A percentile compares a stretch with the other conserved stretches of the same genome.
Evolutionary conservation across 2,329 filamentous ascomycete species (phyloP).

Genomic region (Cladosporium cucumerinum): DNA sequence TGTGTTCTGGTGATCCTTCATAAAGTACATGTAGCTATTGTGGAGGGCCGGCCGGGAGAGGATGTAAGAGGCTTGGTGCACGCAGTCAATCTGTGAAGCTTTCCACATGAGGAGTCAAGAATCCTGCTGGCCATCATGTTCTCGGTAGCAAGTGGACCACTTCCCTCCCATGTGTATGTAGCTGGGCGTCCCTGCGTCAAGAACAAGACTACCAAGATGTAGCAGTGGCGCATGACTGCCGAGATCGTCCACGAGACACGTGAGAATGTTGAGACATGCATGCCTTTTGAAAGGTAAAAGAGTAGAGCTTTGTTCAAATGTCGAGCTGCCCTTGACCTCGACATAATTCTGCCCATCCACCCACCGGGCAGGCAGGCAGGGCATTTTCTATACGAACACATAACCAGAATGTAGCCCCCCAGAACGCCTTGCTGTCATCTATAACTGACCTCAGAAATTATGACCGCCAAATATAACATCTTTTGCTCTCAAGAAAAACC

Average conservation of each 20-base stretch:
- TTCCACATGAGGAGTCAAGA: background rate
- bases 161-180: background rate
- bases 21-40: background rate
- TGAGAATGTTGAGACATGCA: background rate
- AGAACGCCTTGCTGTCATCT: constrained; percentile 8
- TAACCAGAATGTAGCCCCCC: constrained; percentile 1
- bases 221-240: background rate
- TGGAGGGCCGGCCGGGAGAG: background rate
- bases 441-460: background rate
- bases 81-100: background rate
- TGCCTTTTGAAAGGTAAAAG: background rate
- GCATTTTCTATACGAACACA: constrained; percentile 5
- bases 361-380: background rate
- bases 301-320: constrained; percentile 3
- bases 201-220: background rate
- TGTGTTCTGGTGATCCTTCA: background rate
- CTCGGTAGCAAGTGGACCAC: background rate
- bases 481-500: background rate
- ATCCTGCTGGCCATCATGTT: background rate
- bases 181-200: background rate
- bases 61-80: background rate
- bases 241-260: background rate
- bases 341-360: background rate
- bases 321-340: background rate
- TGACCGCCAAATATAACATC: constrained; percentile 2